Base-by-base conservation (phyloP, 176 grass and related monocot genomes). In the Guadua angustifolia region DNA sequence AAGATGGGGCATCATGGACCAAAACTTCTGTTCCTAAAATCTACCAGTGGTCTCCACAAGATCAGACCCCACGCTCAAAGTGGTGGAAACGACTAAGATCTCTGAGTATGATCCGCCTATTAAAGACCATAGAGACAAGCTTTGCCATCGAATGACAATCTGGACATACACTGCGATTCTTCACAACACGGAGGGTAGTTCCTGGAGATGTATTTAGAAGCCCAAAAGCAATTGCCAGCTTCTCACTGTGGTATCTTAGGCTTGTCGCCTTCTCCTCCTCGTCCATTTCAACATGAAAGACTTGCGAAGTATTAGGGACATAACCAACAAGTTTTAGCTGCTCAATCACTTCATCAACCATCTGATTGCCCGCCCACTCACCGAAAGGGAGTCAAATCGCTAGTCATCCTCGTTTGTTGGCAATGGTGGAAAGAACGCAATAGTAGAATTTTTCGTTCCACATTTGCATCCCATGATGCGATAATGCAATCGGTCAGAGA, bases 91-190 rank as follows among this genome's bases (percentile, higher is more conserved):
- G 93, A 76, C 92, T 94, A 32, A 94, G 88, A 73, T 94, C 88
- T 90, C 93, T 88, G n/a, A 94, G 90, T 88, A 94, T 83, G 49
- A 94, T 92, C 67, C 29, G 73, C 71, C 93, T 90, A 70, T 84
- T 85, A 61, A 90, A 94, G 42, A 86, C 82, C 90, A 84, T 74
- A 9, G 93, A 94, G 9, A 90, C 93, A 70, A 92, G 66, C 71
- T 94, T 94, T 15, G 88, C 90, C 93, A 90, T 88, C 0, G 85
- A 90, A 77, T 94, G 93, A 58, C 93, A 94, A 76, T 94, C 93
- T 52, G 82, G 70, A 57, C 93, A 94, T 45, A 94, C 93, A 10
- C 88, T 85, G 12, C 90, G 90, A 82, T 94, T 94, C 88, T 94
- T 92, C 14, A 94, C 93, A 51, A 94, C 67, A 33, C 88, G 93